These are phyloP conservation scores for Ambrosia trifida DNA, from an alignment of 129 eudicot species.

Conservation along the genomic window DNA sequence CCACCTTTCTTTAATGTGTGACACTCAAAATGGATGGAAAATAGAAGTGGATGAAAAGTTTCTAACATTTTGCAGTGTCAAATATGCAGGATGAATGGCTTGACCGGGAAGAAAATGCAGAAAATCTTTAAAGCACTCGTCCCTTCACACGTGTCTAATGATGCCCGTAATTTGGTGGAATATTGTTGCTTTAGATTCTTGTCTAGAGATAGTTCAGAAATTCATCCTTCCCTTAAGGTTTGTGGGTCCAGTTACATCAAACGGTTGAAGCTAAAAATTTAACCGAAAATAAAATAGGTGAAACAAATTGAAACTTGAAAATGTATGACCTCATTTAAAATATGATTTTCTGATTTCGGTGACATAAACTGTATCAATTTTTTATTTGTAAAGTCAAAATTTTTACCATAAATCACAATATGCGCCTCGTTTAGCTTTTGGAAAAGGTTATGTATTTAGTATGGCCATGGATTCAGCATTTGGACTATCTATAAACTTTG, in stretches of 20 bases:
- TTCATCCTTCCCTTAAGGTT: constrained; percentile 78
- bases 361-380: neutral
- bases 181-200: constrained; percentile 85
- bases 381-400: neutral
- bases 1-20: neutral
- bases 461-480: neutral
- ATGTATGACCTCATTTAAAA: neutral
- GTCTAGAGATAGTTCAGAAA: constrained; percentile 65
- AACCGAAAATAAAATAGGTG: neutral
- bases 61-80: constrained; percentile 26
- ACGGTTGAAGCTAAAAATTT: neutral
- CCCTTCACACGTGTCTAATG: constrained; percentile 47
- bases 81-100: constrained; percentile 83
- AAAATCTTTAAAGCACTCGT: constrained; percentile 66
- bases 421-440: neutral
- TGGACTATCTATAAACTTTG: constrained; percentile 16
- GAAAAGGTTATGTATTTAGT: constrained; percentile 8
- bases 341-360: neutral
- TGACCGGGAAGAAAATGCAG: constrained; percentile 75
- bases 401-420: constrained; percentile 1
- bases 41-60: constrained; percentile 8
- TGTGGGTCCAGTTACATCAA: constrained; percentile 6
- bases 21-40: neutral
- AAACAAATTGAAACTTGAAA: neutral
- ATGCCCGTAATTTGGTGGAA: constrained; percentile 79